Evolutionary conservation across 2,329 filamentous ascomycete genomes (phyloP).

Genomic region (Ophiostoma angusticollis): DNA sequence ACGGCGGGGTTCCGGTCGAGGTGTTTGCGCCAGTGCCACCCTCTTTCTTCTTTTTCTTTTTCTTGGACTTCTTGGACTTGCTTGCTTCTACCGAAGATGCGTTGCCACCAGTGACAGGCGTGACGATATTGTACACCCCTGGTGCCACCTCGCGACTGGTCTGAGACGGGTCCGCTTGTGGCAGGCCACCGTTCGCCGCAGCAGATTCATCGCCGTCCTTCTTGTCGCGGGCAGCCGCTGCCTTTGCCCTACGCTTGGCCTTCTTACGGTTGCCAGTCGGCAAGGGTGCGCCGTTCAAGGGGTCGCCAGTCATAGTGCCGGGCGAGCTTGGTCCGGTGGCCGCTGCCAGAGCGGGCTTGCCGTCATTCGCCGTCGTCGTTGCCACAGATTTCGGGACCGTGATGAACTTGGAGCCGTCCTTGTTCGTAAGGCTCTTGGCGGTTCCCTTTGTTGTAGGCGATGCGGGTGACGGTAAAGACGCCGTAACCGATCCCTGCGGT

Average conservation of each 20-base stretch:
- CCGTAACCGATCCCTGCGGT: background rate
- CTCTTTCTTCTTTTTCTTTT: slow-evolving; percentile 50
- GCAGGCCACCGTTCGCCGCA: too few relatives aligned
- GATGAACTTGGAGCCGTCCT: slow-evolving; percentile 58
- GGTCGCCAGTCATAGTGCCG: background rate
- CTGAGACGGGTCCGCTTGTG: too few relatives aligned
- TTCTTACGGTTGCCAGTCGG: slow-evolving; percentile 74
- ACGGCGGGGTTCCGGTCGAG: slow-evolving; percentile 11
- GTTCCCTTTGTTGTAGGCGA: slow-evolving; percentile 40
- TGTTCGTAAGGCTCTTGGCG: slow-evolving; percentile 53
- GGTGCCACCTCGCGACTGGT: background rate
- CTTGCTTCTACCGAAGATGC: slow-evolving; percentile 18
- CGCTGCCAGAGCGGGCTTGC: background rate
- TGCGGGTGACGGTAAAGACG: slow-evolving; percentile 23
- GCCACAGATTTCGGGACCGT: slow-evolving; percentile 45
- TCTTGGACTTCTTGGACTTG: slow-evolving; percentile 50
- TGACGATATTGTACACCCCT: slow-evolving; percentile 3
- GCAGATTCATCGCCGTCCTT: slow-evolving; percentile 38
- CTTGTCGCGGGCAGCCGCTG: slow-evolving; percentile 48
- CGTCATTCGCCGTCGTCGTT: background rate
- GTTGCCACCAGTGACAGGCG: too few relatives aligned
- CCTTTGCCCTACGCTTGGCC: slow-evolving; percentile 83
- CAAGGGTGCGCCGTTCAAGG: slow-evolving; percentile 7
- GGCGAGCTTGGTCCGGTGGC: slow-evolving; percentile 10
- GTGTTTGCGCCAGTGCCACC: background rate